Conservation (phyloP, 257 asterid genomes). For the Capsicum chinense region DNA sequence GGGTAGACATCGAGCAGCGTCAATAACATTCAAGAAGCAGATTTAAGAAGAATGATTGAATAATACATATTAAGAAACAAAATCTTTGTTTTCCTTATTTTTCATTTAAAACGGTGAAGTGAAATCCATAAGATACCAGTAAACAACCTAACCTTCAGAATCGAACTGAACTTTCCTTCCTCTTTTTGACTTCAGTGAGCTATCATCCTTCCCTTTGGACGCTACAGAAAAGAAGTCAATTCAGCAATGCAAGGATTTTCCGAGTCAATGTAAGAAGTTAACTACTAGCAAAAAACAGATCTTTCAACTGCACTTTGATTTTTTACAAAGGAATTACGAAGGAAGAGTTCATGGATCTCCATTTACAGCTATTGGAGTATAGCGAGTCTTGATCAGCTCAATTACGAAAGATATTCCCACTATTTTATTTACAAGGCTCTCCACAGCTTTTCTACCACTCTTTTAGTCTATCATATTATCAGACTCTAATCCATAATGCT, state of each 20-base stretch:
- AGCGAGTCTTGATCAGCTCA: too few species aligned
- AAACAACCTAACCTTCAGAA: conserved; percentile 53
- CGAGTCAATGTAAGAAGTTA: neutral
- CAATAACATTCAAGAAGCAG: conserved; percentile 19
- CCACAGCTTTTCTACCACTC: too few species aligned
- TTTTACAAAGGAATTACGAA: neutral
- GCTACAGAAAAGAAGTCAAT: conserved; percentile 35
- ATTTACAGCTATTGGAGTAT: too few species aligned
- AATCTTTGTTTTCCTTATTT: neutral
- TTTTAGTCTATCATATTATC: too few species aligned
- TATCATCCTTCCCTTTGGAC: conserved; percentile 56
- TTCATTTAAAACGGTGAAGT: neutral
- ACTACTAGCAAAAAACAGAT: neutral
- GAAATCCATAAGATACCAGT: neutral
- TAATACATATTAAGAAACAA: neutral
- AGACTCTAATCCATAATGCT: too few species aligned
- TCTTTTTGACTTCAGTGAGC: conserved; percentile 52
- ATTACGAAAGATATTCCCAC: too few species aligned
- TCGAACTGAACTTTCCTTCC: conserved; percentile 76
- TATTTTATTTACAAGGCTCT: too few species aligned
- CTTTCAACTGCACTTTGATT: conserved; percentile 3
- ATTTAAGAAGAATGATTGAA: conserved; percentile 19
- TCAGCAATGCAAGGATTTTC: neutral
- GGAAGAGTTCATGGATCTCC: too few species aligned
- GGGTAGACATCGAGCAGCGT: conserved; percentile 26